Evolutionary conservation across 2,329 filamentous ascomycete species (phyloP).

Genomic region (Colletotrichum agaves): DNA sequence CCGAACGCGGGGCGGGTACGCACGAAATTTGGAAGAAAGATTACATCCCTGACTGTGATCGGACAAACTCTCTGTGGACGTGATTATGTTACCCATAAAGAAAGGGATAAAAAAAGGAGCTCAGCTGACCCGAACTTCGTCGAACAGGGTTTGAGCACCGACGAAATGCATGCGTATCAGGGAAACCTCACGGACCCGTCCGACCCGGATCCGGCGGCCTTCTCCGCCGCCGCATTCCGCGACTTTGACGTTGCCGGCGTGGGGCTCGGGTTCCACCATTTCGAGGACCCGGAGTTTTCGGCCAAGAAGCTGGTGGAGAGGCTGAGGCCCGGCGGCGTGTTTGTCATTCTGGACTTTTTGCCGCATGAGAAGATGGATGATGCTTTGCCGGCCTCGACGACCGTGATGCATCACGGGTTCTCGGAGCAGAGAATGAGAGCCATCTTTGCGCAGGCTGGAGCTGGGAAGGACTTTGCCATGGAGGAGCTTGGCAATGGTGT

Average conservation of each 20-base stretch:
- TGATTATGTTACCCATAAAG: background rate
- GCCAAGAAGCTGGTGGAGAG: slow-evolving; percentile 69
- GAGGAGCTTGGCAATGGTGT: slow-evolving; percentile 62
- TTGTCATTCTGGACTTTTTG: slow-evolving; percentile 76
- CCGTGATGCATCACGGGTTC: slow-evolving; percentile 76
- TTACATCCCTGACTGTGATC: background rate
- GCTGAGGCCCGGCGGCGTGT: slow-evolving; percentile 71
- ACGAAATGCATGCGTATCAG: slow-evolving; percentile 66
- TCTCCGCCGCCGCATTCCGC: slow-evolving; percentile 71
- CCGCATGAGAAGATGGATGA: slow-evolving; percentile 55
- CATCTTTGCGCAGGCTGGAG: slow-evolving; percentile 73
- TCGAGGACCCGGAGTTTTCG: slow-evolving; percentile 70
- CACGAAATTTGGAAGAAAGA: background rate
- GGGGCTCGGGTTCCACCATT: slow-evolving; percentile 74
- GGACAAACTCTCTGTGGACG: background rate
- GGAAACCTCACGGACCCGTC: slow-evolving; percentile 66
- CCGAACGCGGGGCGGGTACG: slow-evolving; percentile 1
- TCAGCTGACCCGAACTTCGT: slow-evolving; percentile 17
- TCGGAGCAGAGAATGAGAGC: slow-evolving; percentile 65
- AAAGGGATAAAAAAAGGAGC: background rate
- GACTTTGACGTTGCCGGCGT: slow-evolving; percentile 76
- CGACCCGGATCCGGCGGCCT: slow-evolving; percentile 61
- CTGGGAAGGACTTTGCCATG: slow-evolving; percentile 66
- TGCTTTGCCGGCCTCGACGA: slow-evolving; percentile 49
- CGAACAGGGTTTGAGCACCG: slow-evolving; percentile 56